Evolutionary conservation across 2,329 filamentous ascomycete genomes (phyloP).

Genomic region (Diaporthe nobilis): DNA sequence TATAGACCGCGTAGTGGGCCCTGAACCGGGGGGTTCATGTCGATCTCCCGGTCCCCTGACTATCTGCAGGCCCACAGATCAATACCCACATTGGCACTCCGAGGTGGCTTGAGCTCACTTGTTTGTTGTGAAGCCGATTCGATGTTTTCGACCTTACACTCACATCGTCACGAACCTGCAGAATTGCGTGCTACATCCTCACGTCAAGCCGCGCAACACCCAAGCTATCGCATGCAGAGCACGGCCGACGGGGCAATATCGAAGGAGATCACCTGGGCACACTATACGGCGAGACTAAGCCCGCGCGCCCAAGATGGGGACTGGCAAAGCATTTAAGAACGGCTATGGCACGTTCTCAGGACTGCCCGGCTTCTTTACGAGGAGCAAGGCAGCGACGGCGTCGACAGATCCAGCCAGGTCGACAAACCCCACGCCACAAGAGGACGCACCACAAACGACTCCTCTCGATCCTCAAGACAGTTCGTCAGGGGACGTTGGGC

Average conservation of each 20-base stretch:
- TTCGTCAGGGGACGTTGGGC: not conserved
- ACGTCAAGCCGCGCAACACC: not conserved
- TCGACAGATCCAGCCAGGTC: not conserved
- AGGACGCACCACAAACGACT: not conserved
- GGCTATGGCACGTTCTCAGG: constrained; percentile 34
- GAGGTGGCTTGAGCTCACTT: constrained; percentile 12
- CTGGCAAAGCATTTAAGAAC: constrained; percentile 28
- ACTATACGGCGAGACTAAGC: constrained; percentile 1
- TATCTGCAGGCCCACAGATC: constrained; percentile 13
- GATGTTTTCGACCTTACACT: not conserved
- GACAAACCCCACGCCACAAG: not conserved
- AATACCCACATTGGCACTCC: not conserved
- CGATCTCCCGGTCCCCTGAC: constrained; percentile 37
- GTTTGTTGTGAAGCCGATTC: not conserved
- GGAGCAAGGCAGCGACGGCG: constrained; percentile 1
- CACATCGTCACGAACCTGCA: constrained; percentile 37
- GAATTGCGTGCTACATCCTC: constrained; percentile 39
- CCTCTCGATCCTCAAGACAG: not conserved
- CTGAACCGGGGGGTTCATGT: not conserved
- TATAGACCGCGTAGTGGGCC: constrained; percentile 18
- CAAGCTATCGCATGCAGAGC: constrained; percentile 3
- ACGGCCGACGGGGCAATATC: constrained; percentile 24
- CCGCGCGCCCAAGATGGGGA: constrained; percentile 15
- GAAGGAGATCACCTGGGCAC: not conserved
- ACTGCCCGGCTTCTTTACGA: not conserved